Evolutionary conservation across 176 grass and related monocot genomes (phyloP).

Genomic region (Alopecurus myosuroides): DNA sequence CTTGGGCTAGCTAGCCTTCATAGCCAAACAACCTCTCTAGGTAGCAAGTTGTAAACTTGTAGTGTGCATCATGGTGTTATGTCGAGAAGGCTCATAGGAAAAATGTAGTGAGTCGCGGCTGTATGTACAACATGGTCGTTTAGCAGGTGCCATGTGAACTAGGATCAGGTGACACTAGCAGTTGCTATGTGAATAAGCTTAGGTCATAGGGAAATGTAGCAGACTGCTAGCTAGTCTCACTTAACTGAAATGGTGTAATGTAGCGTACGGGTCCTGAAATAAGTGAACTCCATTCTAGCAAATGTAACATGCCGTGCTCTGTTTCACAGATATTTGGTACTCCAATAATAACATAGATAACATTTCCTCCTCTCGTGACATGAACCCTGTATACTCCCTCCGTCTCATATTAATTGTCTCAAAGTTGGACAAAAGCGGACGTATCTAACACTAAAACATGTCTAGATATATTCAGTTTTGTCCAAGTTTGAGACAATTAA

Average conservation of each 20-base stretch:
- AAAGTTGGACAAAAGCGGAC: too few species aligned
- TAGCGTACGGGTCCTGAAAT: neutral
- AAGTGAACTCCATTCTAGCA: neutral
- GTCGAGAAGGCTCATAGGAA: neutral
- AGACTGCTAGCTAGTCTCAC: neutral
- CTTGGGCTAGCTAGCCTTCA: neutral
- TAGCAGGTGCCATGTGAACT: neutral
- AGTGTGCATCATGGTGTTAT: neutral
- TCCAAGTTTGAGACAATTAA: too few species aligned
- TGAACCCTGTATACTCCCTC: too few species aligned
- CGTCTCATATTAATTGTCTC: too few species aligned
- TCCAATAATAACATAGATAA: neutral
- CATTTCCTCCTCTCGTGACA: neutral
- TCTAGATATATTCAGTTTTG: too few species aligned
- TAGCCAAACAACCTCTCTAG: neutral
- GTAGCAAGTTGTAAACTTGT: constrained; percentile 16
- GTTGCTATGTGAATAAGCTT: constrained; percentile 12
- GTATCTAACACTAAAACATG: too few species aligned
- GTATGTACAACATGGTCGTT: constrained; percentile 5
- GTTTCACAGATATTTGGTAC: neutral
- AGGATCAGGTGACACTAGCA: neutral
- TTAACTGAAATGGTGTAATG: neutral
- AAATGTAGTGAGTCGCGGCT: neutral
- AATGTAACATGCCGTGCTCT: neutral
- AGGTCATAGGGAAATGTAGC: neutral